A percentile compares a stretch with the other conserved stretches of the same genome.
These are phyloP conservation scores for Oehlia diaphana DNA, from an alignment of 192 early-diverging fungal species.

Conservation along the genomic window DNA sequence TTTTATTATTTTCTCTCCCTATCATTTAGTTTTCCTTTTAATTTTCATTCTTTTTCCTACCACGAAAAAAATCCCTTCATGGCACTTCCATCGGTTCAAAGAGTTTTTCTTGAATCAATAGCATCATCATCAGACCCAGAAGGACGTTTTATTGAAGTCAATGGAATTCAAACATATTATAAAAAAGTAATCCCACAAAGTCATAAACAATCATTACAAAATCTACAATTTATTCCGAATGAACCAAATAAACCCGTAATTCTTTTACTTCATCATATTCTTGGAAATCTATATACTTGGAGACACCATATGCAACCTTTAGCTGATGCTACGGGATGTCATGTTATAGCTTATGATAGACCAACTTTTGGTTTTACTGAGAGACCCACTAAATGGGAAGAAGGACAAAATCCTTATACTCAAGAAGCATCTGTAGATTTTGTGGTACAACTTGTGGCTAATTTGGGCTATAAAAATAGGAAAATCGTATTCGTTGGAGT, in stretches of 20 bases:
- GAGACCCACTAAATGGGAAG: conserved; percentile 16
- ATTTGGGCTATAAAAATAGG: not conserved
- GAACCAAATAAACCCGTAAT: conserved; percentile 23
- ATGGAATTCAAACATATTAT: conserved; percentile 14
- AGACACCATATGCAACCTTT: conserved; percentile 17
- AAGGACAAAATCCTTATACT: conserved; percentile 20
- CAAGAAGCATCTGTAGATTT: conserved; percentile 12
- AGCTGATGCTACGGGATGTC: conserved; percentile 22
- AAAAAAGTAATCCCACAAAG: conserved; percentile 11
- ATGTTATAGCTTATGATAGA: conserved; percentile 29
- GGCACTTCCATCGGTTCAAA: conserved; percentile 22
- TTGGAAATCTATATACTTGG: conserved; percentile 24
- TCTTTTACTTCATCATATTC: conserved; percentile 20
- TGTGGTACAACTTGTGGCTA: not conserved
- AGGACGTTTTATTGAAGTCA: conserved; percentile 9
- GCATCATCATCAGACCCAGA: not conserved
- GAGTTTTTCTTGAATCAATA: conserved; percentile 18
- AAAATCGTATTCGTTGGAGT: conserved; percentile 2
- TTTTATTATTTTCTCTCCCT: no score
- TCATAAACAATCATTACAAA: not conserved
- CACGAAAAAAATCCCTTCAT: not conserved
- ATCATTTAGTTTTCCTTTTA: no score
- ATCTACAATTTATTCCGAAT: not conserved
- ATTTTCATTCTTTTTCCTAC: not conserved
- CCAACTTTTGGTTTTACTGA: conserved; percentile 25